Evolutionary conservation across 1,284 basidiomycete species (phyloP), one percentile per base, ranked within the genome.

Genomic region (Cryptococcus deneoformans): DNA sequence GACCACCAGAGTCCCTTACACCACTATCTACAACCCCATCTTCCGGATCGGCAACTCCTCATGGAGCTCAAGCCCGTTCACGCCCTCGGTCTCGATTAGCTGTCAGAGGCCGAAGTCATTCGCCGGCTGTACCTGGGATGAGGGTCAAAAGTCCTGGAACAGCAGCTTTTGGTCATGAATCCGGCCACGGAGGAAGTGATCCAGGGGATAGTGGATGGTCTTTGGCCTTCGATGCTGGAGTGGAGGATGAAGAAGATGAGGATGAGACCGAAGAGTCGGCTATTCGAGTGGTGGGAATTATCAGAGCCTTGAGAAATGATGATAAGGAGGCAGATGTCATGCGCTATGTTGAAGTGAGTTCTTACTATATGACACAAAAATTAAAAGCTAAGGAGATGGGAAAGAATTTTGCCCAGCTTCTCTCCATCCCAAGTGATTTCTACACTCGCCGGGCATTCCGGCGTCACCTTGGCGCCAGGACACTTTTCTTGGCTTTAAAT

Each of bases 361-460:
- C 20, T 39, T 24, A 12, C n/a, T 20, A 24, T 20, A n/a, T 9
- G 5, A 20, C 37, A 37, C 5, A 16, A 36, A 2, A 34, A 39
- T 24, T n/a, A 12, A 39, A 2, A n/a, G 37, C 16, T 10, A 47
- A 29, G n/a, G 7, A 39, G 9, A 6, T 6, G 14, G 35, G 16
- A 2, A 52, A 74, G 75, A 68, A 58, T 1, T 68, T 76, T 54
- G 72, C 72, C 8, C 69, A 73, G 44, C 42, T 76, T n/a, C 57
- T 69, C 6, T 64, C 66, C 0, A 52, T 72, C 4, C 67, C 62
- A 5, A 42, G 54, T 0, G 61, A 57, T 11, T 56, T 56, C 8
- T 50, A 62, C 6, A 56, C 69, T 2, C 60, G 65, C 6, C 50
- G 61, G 42, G 67, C 71, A 1, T 73, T 74, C 57, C 56, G 70